Conservation (phyloP, 1,139 yeast species). For the Zygoascus hellenicus region DNA sequence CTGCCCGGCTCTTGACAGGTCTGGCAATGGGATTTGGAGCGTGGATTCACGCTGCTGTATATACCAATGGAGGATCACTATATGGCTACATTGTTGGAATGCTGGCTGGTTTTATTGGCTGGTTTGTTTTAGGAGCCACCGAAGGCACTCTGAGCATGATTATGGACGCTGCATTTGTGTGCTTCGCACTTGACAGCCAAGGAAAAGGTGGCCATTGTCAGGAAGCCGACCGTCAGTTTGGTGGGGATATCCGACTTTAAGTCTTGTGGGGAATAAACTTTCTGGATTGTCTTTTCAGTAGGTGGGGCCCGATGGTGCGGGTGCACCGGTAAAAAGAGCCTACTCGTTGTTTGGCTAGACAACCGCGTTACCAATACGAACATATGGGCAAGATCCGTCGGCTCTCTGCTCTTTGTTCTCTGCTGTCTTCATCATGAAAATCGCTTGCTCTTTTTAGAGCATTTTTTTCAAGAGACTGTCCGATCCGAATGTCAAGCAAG, state of each 20-base stretch:
- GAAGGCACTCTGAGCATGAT: conserved; percentile 39
- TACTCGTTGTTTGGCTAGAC: no score
- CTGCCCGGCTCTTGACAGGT: conserved; percentile 37
- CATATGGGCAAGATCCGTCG: no score
- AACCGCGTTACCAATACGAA: no score
- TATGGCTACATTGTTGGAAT: conserved; percentile 39
- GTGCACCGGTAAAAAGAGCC: no score
- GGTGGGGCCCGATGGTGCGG: no score
- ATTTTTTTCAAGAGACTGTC: no score
- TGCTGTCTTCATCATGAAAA: no score
- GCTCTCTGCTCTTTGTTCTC: no score
- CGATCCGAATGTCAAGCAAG: no score
- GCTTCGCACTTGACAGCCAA: conserved; percentile 34
- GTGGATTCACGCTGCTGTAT: conserved; percentile 38
- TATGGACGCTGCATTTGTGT: conserved; percentile 37
- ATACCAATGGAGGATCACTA: conserved; percentile 31
- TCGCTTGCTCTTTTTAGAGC: no score
- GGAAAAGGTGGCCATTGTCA: conserved; percentile 31
- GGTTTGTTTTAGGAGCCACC: conserved; percentile 41
- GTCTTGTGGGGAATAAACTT: no score
- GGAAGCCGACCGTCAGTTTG: conserved; percentile 34
- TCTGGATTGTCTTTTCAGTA: no score
- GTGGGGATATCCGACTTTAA: conserved; percentile 5
- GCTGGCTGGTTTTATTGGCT: conserved; percentile 38
- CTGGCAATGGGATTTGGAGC: conserved; percentile 36